Percentiles rank a stretch among this genome's conserved stretches.
Evolutionary conservation across 352 stramenopile genomes (phyloP).

Genomic region (Lagenidium giganteum): DNA sequence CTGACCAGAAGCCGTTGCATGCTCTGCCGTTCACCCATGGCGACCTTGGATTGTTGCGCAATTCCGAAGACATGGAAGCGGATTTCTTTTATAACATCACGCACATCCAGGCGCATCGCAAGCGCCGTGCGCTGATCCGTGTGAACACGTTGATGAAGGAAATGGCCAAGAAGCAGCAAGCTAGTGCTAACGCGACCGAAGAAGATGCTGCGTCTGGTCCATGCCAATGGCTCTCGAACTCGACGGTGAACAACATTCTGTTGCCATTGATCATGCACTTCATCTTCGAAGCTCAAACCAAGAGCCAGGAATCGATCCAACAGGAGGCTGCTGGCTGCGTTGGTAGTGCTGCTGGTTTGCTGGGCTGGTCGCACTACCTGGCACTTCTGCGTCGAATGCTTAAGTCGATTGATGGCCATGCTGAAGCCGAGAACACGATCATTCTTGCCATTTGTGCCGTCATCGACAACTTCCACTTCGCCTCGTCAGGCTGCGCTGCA

Average conservation of each 20-base stretch:
- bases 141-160: constrained; percentile 85
- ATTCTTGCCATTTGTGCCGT: constrained; percentile 91
- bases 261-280: constrained; percentile 95
- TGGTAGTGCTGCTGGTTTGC: constrained; percentile 83
- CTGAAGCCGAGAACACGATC: constrained; percentile 90
- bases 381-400: constrained; percentile 89
- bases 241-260: constrained; percentile 91
- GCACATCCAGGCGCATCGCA: constrained; percentile 97
- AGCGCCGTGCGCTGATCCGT: constrained; percentile 87
- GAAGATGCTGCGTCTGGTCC: constrained; percentile 3
- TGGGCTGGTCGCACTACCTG: constrained; percentile 97
- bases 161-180: constrained; percentile 41
- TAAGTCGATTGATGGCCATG: constrained; percentile 88
- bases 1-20: constrained; percentile 36
- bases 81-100: constrained; percentile 99
- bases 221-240: constrained; percentile 84
- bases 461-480: constrained; percentile 97
- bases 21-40: constrained; percentile 55
- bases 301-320: constrained; percentile 90
- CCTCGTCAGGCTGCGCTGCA: constrained; percentile 16
- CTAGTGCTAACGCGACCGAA: constrained; percentile 1
- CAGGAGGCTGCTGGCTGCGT: constrained; percentile 92
- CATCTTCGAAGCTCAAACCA: constrained; percentile 93
- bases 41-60: constrained; percentile 65
- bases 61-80: constrained; percentile 87